phyloP scores from a whole-genome alignment of 2,329 filamentous ascomycete genomes.

The Arthroderma sp. region DNA sequence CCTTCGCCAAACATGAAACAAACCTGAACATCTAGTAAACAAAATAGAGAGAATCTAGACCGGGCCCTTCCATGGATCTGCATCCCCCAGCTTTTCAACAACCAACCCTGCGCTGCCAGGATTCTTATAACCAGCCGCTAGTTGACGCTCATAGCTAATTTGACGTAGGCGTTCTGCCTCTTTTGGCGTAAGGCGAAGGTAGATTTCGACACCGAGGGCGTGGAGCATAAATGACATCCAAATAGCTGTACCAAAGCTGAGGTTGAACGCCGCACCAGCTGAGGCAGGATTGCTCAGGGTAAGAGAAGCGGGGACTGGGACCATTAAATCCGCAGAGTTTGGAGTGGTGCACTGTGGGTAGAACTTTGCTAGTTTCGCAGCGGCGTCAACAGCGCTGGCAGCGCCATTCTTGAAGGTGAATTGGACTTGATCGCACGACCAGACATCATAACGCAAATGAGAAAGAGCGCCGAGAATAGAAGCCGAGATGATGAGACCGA shows the following conservation, averaged over 20 bases:
- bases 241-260: slow-evolving; percentile 41
- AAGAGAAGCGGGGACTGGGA: slow-evolving; percentile 1
- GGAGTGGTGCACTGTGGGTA: slow-evolving; percentile 24
- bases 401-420: slow-evolving; percentile 26
- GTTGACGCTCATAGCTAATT: slow-evolving; percentile 46
- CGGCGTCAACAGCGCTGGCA: background rate
- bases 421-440: slow-evolving; percentile 40
- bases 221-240: slow-evolving; percentile 46
- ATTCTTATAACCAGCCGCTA: slow-evolving; percentile 42
- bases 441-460: slow-evolving; percentile 25
- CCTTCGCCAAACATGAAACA: background rate
- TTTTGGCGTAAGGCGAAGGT: slow-evolving; percentile 42
- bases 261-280: slow-evolving; percentile 33
- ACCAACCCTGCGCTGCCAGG: slow-evolving; percentile 40
- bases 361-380: background rate
- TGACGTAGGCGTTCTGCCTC: slow-evolving; percentile 44
- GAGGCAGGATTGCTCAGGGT: slow-evolving; percentile 20
- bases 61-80: slow-evolving; percentile 14
- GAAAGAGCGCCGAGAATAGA: slow-evolving; percentile 27
- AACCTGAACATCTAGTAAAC: background rate
- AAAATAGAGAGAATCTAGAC: background rate
- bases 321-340: slow-evolving; percentile 19
- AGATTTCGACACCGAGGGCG: slow-evolving; percentile 38
- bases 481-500: slow-evolving; percentile 33
- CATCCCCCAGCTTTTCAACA: slow-evolving; percentile 32